Evolutionary conservation across 805 yeast genomes (phyloP).

Genomic region (Sugiyamaella smithiae): DNA sequence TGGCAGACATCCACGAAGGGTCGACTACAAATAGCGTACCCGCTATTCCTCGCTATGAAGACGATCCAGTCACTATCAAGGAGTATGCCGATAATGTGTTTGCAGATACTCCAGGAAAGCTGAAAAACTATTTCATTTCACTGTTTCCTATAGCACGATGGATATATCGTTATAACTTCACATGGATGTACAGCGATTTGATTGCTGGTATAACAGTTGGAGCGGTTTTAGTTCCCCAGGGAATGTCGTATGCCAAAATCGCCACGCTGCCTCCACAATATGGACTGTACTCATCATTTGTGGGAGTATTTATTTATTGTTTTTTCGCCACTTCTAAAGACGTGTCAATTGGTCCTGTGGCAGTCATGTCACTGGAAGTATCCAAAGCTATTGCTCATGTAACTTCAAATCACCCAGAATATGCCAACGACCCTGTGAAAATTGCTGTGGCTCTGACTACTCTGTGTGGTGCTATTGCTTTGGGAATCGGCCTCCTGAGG

Average conservation of each 20-base stretch:
- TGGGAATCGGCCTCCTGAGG: slow-evolving; percentile 78
- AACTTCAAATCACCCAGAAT: slow-evolving; percentile 45
- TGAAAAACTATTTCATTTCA: slow-evolving; percentile 52
- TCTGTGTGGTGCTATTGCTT: slow-evolving; percentile 80
- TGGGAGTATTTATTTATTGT: slow-evolving; percentile 85
- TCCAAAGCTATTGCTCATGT: slow-evolving; percentile 73
- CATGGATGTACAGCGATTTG: slow-evolving; percentile 78
- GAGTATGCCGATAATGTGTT: slow-evolving; percentile 13
- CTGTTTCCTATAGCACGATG: slow-evolving; percentile 80
- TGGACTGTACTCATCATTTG: slow-evolving; percentile 87
- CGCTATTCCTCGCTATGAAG: slow-evolving; percentile 16
- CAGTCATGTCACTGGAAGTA: slow-evolving; percentile 88
- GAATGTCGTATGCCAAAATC: slow-evolving; percentile 90
- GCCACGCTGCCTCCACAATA: slow-evolving; percentile 80
- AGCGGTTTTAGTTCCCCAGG: slow-evolving; percentile 87
- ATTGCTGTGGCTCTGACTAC: slow-evolving; percentile 80
- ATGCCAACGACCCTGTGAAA: slow-evolving; percentile 45
- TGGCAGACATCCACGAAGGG: background rate
- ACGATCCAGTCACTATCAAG: slow-evolving; percentile 14
- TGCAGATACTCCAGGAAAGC: slow-evolving; percentile 39
- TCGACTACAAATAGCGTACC: background rate
- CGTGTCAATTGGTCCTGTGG: slow-evolving; percentile 95
- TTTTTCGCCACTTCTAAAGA: slow-evolving; percentile 94
- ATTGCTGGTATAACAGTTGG: slow-evolving; percentile 95
- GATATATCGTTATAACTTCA: slow-evolving; percentile 77